Conservation (phyloP, 2,329 filamentous ascomycete genomes). For the Penicillium sp. region DNA sequence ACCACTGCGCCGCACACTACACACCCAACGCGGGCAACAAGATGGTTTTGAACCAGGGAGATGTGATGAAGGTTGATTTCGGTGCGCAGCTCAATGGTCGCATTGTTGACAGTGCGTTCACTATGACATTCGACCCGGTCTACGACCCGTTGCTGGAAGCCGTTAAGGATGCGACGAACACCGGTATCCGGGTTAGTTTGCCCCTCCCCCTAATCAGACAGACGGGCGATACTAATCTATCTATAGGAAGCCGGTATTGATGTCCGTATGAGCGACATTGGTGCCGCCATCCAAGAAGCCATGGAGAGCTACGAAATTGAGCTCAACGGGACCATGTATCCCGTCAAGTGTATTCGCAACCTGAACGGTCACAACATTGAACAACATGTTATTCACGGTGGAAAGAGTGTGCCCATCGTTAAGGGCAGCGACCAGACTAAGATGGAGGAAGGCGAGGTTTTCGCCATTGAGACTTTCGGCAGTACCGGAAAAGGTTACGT, state of each 20-base stretch:
- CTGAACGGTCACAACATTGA: slow-evolving; percentile 87
- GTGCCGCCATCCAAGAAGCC: slow-evolving; percentile 78
- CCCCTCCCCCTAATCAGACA: not conserved
- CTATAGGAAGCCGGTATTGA: slow-evolving; percentile 83
- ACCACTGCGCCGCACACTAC: slow-evolving; percentile 83
- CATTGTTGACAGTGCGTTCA: slow-evolving; percentile 71
- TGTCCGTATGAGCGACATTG: slow-evolving; percentile 81
- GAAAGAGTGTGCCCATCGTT: slow-evolving; percentile 89
- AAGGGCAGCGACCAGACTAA: slow-evolving; percentile 85
- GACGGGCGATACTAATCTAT: slow-evolving; percentile 8
- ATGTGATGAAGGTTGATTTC: slow-evolving; percentile 73
- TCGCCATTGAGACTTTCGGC: slow-evolving; percentile 94
- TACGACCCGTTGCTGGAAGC: slow-evolving; percentile 67
- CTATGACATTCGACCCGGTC: slow-evolving; percentile 64
- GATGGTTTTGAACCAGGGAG: slow-evolving; percentile 61
- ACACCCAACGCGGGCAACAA: slow-evolving; percentile 87
- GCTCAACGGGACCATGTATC: slow-evolving; percentile 72
- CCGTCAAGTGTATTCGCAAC: slow-evolving; percentile 81
- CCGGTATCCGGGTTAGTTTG: slow-evolving; percentile 63
- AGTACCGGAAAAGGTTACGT: slow-evolving; percentile 89
- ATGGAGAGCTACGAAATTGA: slow-evolving; percentile 94
- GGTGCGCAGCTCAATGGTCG: slow-evolving; percentile 69
- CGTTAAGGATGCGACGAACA: slow-evolving; percentile 67
- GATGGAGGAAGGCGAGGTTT: slow-evolving; percentile 97
- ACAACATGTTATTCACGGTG: slow-evolving; percentile 85